Percentiles rank a stretch among this genome's conserved stretches.
These are phyloP conservation scores for Tremellales sp. DNA, from an alignment of 1,284 basidiomycete species.

Conservation along the genomic window DNA sequence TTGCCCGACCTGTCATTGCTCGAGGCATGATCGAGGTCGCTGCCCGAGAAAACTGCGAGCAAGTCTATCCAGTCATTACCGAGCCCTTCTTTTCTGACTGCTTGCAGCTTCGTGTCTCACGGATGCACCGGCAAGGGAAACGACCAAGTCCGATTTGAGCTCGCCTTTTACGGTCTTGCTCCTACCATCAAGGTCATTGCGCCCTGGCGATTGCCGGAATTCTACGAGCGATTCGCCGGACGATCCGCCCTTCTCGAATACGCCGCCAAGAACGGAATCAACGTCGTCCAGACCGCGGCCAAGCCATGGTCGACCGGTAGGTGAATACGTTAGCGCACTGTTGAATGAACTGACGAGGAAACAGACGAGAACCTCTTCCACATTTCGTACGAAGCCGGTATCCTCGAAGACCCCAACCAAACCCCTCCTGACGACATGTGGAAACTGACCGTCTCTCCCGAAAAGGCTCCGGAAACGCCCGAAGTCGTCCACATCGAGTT, in stretches of 20 bases:
- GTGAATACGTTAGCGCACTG: constrained; percentile 6
- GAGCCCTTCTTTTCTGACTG: constrained; percentile 2
- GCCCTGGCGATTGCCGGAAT: constrained; percentile 94
- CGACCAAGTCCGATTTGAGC: constrained; percentile 98
- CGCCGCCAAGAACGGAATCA: constrained; percentile 83
- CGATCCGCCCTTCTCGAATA: constrained; percentile 88
- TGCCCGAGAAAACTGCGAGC: constrained; percentile 88
- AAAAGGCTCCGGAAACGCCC: constrained; percentile 74
- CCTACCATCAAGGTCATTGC: constrained; percentile 99
- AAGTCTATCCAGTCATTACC: constrained; percentile 23
- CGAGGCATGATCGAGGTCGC: constrained; percentile 97
- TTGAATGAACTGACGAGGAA: not conserved
- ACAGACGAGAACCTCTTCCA: constrained; percentile 97
- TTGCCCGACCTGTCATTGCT: constrained; percentile 97
- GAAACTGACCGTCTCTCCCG: constrained; percentile 87
- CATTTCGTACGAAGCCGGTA: constrained; percentile 99
- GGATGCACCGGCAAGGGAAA: constrained; percentile 99
- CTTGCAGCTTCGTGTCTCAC: constrained; percentile 81
- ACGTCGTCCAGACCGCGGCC: constrained; percentile 89
- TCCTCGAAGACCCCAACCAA: constrained; percentile 93
- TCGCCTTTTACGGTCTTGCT: constrained; percentile 98
- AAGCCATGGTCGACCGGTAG: constrained; percentile 94
- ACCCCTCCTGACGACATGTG: constrained; percentile 99
- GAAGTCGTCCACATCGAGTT: constrained; percentile 84
- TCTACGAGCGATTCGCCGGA: constrained; percentile 96